Evolutionary conservation across 2,329 filamentous ascomycete genomes (phyloP).

Genomic region (Botryosphaeria dothidea): DNA sequence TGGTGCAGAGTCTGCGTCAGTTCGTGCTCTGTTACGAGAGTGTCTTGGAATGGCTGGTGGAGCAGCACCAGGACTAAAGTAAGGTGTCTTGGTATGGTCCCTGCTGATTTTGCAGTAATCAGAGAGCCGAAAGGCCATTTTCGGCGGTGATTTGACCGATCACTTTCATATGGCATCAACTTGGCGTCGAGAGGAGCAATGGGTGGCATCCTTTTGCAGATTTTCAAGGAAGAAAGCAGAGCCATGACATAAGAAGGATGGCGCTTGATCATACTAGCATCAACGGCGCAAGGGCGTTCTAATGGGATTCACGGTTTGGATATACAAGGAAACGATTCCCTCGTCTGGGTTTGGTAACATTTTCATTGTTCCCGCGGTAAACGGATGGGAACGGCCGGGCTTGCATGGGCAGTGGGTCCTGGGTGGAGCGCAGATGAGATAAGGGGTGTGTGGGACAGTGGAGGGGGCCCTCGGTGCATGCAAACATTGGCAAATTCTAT

Average conservation of each 20-base stretch:
- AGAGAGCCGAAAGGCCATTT: neutral
- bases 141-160: neutral
- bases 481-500: neutral
- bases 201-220: neutral
- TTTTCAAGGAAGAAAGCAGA: neutral
- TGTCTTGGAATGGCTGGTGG: constrained; percentile 79
- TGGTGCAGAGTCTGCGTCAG: constrained; percentile 93
- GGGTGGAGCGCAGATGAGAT: neutral
- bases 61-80: constrained; percentile 35
- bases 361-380: neutral
- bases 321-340: constrained; percentile 1
- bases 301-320: neutral
- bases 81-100: no score
- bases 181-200: neutral
- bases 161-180: neutral
- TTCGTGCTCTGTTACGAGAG: constrained; percentile 97
- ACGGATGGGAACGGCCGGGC: neutral
- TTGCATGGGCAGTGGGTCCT: neutral
- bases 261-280: neutral
- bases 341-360: neutral
- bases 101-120: no score
- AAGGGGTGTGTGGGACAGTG: neutral
- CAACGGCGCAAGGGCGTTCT: neutral
- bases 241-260: neutral
- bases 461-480: neutral